Evolutionary conservation across 108 stramenopile genomes (phyloP).

Genomic region (Parietichytrium sp.): DNA sequence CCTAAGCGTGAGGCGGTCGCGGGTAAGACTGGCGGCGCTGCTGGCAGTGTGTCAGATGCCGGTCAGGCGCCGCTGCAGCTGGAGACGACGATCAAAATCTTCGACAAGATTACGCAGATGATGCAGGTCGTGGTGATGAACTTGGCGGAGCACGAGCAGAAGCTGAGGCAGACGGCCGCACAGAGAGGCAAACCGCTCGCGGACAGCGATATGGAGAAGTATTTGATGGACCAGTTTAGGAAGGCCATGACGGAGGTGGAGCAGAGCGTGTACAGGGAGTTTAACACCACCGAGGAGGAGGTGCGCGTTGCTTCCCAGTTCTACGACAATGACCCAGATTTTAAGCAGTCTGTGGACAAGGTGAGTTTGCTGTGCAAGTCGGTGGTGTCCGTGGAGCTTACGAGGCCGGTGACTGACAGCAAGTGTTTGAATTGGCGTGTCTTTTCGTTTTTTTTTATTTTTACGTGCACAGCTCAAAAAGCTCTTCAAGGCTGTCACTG

Average conservation of each 20-base stretch:
- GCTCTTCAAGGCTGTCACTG: constrained; percentile 35
- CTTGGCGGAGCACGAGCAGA: constrained; percentile 33
- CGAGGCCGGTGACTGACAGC: too few species aligned
- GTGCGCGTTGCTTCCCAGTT: background rate
- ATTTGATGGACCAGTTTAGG: constrained; percentile 20
- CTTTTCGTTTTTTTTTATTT: too few species aligned
- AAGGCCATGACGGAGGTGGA: constrained; percentile 36
- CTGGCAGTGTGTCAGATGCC: background rate
- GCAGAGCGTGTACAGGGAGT: constrained; percentile 38
- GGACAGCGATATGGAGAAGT: constrained; percentile 32
- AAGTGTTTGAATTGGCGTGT: too few species aligned
- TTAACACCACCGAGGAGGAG: constrained; percentile 38
- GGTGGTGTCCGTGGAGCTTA: too few species aligned
- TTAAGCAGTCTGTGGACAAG: constrained; percentile 8
- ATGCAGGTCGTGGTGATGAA: constrained; percentile 36
- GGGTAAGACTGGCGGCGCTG: background rate
- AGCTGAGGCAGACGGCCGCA: background rate
- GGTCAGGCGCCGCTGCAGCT: background rate
- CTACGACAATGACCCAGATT: constrained; percentile 35
- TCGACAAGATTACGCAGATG: constrained; percentile 11
- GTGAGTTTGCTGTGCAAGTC: too few species aligned
- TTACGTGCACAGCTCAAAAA: too few species aligned
- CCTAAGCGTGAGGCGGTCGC: background rate
- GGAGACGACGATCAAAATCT: constrained; percentile 19
- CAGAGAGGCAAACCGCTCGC: background rate